Evolutionary conservation across 2,329 filamentous ascomycete species (phyloP), one percentile per base, ranked within the genome.

Genomic region (Hortaea werneckii): DNA sequence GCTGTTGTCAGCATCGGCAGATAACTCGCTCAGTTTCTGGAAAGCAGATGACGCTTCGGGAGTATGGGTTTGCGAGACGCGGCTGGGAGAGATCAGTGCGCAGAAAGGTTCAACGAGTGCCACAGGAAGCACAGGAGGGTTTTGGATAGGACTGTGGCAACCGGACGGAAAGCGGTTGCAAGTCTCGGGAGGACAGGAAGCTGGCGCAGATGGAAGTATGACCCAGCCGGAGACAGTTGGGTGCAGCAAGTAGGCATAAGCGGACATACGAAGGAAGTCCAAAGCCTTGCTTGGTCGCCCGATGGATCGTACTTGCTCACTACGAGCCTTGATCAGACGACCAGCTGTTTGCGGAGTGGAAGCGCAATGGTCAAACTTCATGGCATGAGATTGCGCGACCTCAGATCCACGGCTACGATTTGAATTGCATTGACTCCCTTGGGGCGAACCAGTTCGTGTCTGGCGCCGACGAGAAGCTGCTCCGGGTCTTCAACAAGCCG

Each of bases 381-480:
- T 98, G 92, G 92, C 90, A 96, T 65, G 92, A 98, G 65, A 88
- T 96, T 72, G 84, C 89, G 1, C 76, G 92, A 42, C 92, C 92
- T 4, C 92, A 98, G 64, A 98, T 98, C 53, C 92, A 98, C 63
- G 92, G 92, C 34, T 98, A 98, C 64, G 90, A 98, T 64, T 76
- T 98, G 45, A 98, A 96, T 70, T 96, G 92, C 64, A 82, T 96
- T 52, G 85, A 88, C 59, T 77, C 81, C 0, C 72, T 95, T 5
- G 81, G 79, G 6, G 66, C 77, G 6, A 75, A 79, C 6, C 83
- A 83, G 55, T 98, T 98, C 61, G 83, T 96, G 20, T 94, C 89
- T 2, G 92, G 92, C 5, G 92, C 92, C 3, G 92, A 98, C 54
- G 92, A 98, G 71, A 98, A 98, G 67, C 78, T 98, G n/a, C 78